phyloP scores from a whole-genome alignment of 108 stramenopile species.

The Cyclotella cryptica region DNA sequence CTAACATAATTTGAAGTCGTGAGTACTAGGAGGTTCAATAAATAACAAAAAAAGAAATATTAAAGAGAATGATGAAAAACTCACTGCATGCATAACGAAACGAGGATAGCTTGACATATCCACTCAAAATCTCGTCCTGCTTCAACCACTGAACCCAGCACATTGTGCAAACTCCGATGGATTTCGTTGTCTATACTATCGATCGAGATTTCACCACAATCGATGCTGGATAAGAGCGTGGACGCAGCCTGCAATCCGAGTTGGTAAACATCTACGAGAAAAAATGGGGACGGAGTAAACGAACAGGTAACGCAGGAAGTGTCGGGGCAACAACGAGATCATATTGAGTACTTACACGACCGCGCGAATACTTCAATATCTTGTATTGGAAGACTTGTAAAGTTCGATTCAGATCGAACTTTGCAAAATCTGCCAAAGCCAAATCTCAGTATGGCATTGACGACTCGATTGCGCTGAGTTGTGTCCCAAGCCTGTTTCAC shows the following conservation, averaged over 20 bases:
- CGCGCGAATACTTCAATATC: constrained; percentile 81
- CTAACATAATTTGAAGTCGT: constrained; percentile 1
- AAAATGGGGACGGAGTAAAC: neutral
- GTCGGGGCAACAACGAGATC: neutral
- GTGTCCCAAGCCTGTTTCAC: constrained; percentile 89
- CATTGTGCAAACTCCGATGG: constrained; percentile 44
- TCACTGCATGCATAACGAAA: constrained; percentile 60
- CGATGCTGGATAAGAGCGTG: constrained; percentile 49
- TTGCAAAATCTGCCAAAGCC: constrained; percentile 87
- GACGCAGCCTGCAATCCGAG: constrained; percentile 78
- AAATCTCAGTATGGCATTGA: constrained; percentile 74
- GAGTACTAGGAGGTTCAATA: neutral
- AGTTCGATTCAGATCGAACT: constrained; percentile 76
- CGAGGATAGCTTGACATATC: constrained; percentile 66
- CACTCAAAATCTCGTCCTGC: constrained; percentile 62
- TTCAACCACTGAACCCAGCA: constrained; percentile 49
- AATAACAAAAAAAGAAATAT: neutral
- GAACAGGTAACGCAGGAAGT: neutral
- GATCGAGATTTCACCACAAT: constrained; percentile 40
- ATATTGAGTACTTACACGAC: constrained; percentile 46
- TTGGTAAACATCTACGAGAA: constrained; percentile 62
- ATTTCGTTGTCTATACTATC: constrained; percentile 34
- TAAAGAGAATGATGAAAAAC: neutral
- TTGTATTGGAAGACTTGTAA: constrained; percentile 82
- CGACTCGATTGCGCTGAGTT: constrained; percentile 70